Percentiles rank a stretch among this genome's conserved stretches.
Conservation (phyloP, 352 stramenopile genomes). For the Globisporangium spiculum region DNA sequence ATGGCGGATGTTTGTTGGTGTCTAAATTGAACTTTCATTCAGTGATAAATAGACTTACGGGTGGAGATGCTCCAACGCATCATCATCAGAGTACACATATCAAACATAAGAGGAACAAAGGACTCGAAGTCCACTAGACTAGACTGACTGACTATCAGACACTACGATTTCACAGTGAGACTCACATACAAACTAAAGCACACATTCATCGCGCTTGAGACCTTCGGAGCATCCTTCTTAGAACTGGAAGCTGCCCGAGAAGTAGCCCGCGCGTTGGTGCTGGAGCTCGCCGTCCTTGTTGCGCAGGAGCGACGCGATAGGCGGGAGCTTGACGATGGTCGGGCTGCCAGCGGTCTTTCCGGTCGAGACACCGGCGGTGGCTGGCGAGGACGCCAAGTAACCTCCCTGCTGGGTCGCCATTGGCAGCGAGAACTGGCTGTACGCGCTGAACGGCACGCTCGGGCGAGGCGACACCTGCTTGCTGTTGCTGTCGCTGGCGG, state of each 20-base stretch:
- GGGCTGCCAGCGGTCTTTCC: constrained; percentile 25
- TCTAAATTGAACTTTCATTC: constrained; percentile 14
- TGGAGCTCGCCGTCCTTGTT: constrained; percentile 27
- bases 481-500: neutral
- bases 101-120: constrained; percentile 6
- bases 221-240: constrained; percentile 1
- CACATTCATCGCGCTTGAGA: neutral
- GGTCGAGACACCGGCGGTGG: constrained; percentile 10
- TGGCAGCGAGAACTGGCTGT: constrained; percentile 12
- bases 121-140: constrained; percentile 7
- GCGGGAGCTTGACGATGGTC: constrained; percentile 41
- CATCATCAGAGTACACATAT: constrained; percentile 5
- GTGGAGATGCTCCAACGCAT: neutral
- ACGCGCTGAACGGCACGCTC: constrained; percentile 15
- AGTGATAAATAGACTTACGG: constrained; percentile 12
- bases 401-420: neutral
- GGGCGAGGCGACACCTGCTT: constrained; percentile 6
- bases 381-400: constrained; percentile 7
- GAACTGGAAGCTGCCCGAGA: constrained; percentile 23
- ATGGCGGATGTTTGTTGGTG: neutral
- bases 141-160: neutral
- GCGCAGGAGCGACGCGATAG: constrained; percentile 56
- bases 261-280: constrained; percentile 16
- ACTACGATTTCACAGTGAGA: neutral
- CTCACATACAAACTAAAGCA: neutral